These are phyloP conservation scores for Xerocomellus amylosporus DNA, from an alignment of 768 basidiomycete genomes.

Conservation along the genomic window DNA sequence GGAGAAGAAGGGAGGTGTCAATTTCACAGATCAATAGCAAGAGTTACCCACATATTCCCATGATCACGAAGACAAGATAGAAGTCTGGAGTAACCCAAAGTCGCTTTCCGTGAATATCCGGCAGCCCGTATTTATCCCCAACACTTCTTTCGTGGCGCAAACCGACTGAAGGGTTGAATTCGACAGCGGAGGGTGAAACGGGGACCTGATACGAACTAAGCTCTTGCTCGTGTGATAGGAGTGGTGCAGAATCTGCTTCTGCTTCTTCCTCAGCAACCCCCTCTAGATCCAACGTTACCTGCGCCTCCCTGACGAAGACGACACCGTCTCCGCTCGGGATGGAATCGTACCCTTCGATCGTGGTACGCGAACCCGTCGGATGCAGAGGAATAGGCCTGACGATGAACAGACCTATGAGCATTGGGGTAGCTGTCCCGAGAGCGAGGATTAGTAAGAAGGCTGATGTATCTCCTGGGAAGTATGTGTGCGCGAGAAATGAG, in stretches of 20 bases:
- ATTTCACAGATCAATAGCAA: not conserved
- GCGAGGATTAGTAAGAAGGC: slow-evolving; percentile 73
- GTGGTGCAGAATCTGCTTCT: slow-evolving; percentile 22
- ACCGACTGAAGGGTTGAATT: slow-evolving; percentile 22
- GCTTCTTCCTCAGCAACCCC: slow-evolving; percentile 18
- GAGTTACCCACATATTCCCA: slow-evolving; percentile 50
- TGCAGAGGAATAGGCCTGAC: slow-evolving; percentile 68
- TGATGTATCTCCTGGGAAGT: slow-evolving; percentile 77
- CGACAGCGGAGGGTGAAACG: slow-evolving; percentile 14
- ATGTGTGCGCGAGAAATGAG: slow-evolving; percentile 65
- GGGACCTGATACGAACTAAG: slow-evolving; percentile 24
- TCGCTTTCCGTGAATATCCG: slow-evolving; percentile 53
- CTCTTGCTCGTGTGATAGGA: slow-evolving; percentile 21
- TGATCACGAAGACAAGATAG: slow-evolving; percentile 56
- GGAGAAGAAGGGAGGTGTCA: not conserved
- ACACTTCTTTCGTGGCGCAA: not conserved
- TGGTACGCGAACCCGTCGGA: slow-evolving; percentile 22
- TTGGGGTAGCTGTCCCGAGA: slow-evolving; percentile 74
- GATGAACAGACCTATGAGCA: slow-evolving; percentile 74
- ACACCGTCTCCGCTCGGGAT: slow-evolving; percentile 16
- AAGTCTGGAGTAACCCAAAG: slow-evolving; percentile 58
- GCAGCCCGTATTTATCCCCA: slow-evolving; percentile 30
- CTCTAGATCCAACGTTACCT: slow-evolving; percentile 6
- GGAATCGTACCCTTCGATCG: slow-evolving; percentile 18
- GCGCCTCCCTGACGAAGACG: slow-evolving; percentile 26